A percentile compares a stretch with the other conserved stretches of the same genome.
These are phyloP conservation scores for Cucurbita argyrosperma DNA, from an alignment of 306 rosid genomes.

Conservation along the genomic window DNA sequence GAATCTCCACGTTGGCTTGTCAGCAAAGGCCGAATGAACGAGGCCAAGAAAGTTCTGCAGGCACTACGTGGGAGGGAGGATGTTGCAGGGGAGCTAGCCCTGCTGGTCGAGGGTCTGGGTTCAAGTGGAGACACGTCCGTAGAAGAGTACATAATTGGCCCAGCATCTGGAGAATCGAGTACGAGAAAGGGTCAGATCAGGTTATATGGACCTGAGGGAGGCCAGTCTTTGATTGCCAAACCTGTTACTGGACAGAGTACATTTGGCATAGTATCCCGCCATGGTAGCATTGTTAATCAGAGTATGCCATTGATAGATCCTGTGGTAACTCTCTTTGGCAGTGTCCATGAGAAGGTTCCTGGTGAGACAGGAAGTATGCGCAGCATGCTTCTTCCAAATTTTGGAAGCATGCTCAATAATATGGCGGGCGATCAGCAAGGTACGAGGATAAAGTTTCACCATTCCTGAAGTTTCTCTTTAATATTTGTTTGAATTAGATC, in stretches of 20 bases:
- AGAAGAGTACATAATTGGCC: slow-evolving; percentile 32
- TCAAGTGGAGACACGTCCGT: slow-evolving; percentile 21
- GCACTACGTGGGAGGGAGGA: slow-evolving; percentile 22
- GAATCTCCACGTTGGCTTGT: slow-evolving; percentile 36
- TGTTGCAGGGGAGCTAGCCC: slow-evolving; percentile 31
- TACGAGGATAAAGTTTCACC: not conserved
- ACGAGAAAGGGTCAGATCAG: slow-evolving; percentile 18
- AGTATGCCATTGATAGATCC: slow-evolving; percentile 19
- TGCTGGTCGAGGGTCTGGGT: slow-evolving; percentile 29
- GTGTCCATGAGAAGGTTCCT: slow-evolving; percentile 28
- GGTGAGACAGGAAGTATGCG: slow-evolving; percentile 17
- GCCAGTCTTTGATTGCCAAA: slow-evolving; percentile 18
- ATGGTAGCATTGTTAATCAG: slow-evolving; percentile 19
- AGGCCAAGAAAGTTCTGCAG: slow-evolving; percentile 27
- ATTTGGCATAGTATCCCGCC: slow-evolving; percentile 15
- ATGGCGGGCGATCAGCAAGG: not conserved
- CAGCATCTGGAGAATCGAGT: slow-evolving; percentile 6
- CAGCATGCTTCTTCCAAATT: slow-evolving; percentile 18
- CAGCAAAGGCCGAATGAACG: slow-evolving; percentile 21
- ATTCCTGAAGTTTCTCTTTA: not conserved
- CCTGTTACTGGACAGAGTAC: slow-evolving; percentile 17
- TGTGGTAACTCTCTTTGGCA: slow-evolving; percentile 28
- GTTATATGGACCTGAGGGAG: slow-evolving; percentile 24
- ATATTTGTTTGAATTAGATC: not conserved
- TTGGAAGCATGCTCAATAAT: slow-evolving; percentile 22